phyloP scores from a whole-genome alignment of 1,284 basidiomycete genomes.

The Tilletia indica region DNA sequence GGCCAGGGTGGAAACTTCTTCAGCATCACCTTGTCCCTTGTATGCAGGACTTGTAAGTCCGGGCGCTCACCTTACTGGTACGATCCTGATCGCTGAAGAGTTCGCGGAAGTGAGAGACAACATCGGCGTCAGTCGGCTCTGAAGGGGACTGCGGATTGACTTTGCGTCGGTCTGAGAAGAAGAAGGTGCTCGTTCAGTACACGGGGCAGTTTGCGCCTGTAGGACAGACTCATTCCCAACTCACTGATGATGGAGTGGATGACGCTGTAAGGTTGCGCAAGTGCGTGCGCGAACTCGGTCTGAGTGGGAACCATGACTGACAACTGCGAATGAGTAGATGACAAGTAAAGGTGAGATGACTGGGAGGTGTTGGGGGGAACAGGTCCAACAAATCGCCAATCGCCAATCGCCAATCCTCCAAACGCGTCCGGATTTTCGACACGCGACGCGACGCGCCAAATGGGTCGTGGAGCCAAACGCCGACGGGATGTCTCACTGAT shows the following conservation, averaged over 20 bases:
- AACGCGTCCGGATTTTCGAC: background rate
- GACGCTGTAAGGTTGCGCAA: slow-evolving; percentile 33
- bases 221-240: background rate
- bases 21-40: background rate
- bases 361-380: too few species aligned
- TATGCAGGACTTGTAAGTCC: too few species aligned
- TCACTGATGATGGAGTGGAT: slow-evolving; percentile 33
- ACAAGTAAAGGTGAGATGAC: too few species aligned
- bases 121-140: slow-evolving; percentile 31
- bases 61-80: slow-evolving; percentile 22
- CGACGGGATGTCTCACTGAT: too few species aligned
- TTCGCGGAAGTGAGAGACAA: slow-evolving; percentile 31
- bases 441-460: slow-evolving; percentile 1
- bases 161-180: background rate
- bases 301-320: slow-evolving; percentile 31
- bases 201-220: background rate
- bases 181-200: background rate
- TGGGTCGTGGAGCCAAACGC: too few species aligned
- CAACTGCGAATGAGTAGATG: too few species aligned
- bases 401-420: background rate
- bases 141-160: slow-evolving; percentile 18
- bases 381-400: background rate
- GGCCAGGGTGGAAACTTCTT: too few species aligned
- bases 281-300: slow-evolving; percentile 34
- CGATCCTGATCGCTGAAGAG: slow-evolving; percentile 32